Evolutionary conservation across 305 asterid genomes (phyloP), one percentile per base, ranked within the genome.

Genomic region (Fraxinus greggii): DNA sequence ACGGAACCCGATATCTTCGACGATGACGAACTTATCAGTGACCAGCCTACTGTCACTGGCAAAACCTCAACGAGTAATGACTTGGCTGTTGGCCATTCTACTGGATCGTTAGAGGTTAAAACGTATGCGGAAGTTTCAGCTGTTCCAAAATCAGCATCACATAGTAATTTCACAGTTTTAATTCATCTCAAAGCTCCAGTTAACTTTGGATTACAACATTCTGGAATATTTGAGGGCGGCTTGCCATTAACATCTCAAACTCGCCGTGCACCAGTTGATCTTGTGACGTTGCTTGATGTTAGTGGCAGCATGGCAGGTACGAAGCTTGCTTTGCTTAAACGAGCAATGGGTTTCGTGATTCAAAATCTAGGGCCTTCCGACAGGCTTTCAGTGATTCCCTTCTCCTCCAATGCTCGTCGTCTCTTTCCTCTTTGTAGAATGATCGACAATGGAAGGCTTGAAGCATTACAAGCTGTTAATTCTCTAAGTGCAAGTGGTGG

Each of bases 301-400:
- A 95, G 99, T 85, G 98, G 99, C 59, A 95, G 99, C 90, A 95
- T 95, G 99, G 91, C 97, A 2, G 99, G 99, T 74, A 92, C 96
- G 48, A 95, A 95, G 90, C 92, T 95, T 4, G 97, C 98, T 1
- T 78, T 95, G 83, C 92, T 95, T 2, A 95, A 95, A 86, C 91
- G 94, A 65, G 99, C 99, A 8, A 93, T 95, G 98, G 98, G 98
- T 7, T 95, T 94, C 15, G 97, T 95, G 35, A 94, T 94, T 82
- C 97, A 93, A 83, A 90, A 87, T 84, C 81, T 95, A 36, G 97
- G 98, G 28, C 92, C 98, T 32, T 88, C 89, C 0, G 99, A 96
- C 79, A 85, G 99, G 89, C 95, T 96, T 67, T 94, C 98, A 0
- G 97, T 96, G 29, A 83, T 96, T 8, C 93, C 97, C 74, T 96